Base-by-base conservation (phyloP, 2,329 filamentous ascomycete species). In the Geoglossum cookeanum region DNA sequence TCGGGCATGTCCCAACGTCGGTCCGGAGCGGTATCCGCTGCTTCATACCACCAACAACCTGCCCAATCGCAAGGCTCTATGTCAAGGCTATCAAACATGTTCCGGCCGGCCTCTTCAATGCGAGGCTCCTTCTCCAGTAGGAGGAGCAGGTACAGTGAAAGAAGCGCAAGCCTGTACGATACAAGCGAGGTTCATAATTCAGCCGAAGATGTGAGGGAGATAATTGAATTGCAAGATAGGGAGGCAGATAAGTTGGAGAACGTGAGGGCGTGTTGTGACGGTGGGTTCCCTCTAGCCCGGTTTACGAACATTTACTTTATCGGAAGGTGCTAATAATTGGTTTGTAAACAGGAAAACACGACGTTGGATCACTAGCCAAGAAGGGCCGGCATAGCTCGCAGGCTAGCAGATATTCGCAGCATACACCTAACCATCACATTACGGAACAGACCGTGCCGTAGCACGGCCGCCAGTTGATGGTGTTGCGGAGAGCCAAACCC, bases 251-350 rank as follows among this genome's bases (percentile, higher is more conserved):
- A 83, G 60, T 76, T 97, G 64, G 91, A 97, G 75, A 96, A 98
- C 68, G 92, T 98, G 62, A 78, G 92, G 67, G 90, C 91, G 59
- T 98, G 92, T 73, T 98, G 92, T 70, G 92, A 97, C 78, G 92
- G 90, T 91, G 77, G 79, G 84, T 74, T 47, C 35, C 45, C n/a
- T 3, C 29, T 22, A 22, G 6, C 54, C 5, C 30, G 7, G 4
- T 1, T 42, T 13, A 2, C 2, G 45, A 48, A 17, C 9, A 22
- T n/a, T n/a, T n/a, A n/a, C n/a, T n/a, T n/a, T n/a, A n/a, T n/a
- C n/a, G 9, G 33, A 35, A 52, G 33, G 22, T 32, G n/a, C 27
- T 59, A 54, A 57, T 55, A 64, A 60, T 48, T 39, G 6, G 59
- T 7, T 6, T 13, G 17, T 42, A 64, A 58, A 32, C 35, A 73